Evolutionary conservation across 2,329 filamentous ascomycete genomes (phyloP).

Genomic region (Ceratocystis colombiana): DNA sequence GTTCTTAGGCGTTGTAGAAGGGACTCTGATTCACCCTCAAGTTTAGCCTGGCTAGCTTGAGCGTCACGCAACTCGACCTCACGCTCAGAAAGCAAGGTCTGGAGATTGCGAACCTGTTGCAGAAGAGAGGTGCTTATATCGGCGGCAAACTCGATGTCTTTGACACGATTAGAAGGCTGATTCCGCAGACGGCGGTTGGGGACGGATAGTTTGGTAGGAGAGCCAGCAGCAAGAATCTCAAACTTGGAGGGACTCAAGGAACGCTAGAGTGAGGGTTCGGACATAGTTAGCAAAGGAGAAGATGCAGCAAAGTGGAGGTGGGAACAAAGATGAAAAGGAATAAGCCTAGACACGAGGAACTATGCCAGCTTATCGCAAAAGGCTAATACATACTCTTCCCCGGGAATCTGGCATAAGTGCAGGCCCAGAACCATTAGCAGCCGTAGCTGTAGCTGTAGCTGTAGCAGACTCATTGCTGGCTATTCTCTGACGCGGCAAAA

Average conservation of each 20-base stretch:
- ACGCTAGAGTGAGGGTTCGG: slow-evolving; percentile 38
- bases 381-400: slow-evolving; percentile 37
- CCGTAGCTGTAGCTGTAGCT: not conserved
- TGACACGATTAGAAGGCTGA: slow-evolving; percentile 74
- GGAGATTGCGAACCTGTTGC: slow-evolving; percentile 84
- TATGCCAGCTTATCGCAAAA: too few species aligned
- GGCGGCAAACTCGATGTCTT: slow-evolving; percentile 96
- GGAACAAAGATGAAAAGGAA: too few species aligned
- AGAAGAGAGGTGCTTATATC: slow-evolving; percentile 94
- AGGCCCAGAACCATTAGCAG: slow-evolving; percentile 34
- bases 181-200: slow-evolving; percentile 79
- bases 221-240: slow-evolving; percentile 71
- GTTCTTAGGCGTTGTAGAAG: slow-evolving; percentile 70
- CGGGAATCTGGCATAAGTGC: slow-evolving; percentile 46
- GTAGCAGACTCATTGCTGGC: slow-evolving; percentile 53
- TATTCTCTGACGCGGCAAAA: slow-evolving; percentile 73
- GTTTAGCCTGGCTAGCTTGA: slow-evolving; percentile 56
- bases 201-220: slow-evolving; percentile 79
- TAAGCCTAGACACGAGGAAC: too few species aligned
- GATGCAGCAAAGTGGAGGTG: too few species aligned
- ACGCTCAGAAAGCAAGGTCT: slow-evolving; percentile 72
- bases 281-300: not conserved
- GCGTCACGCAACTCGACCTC: slow-evolving; percentile 69
- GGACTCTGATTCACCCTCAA: slow-evolving; percentile 73
- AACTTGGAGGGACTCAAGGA: slow-evolving; percentile 68